These are phyloP conservation scores for Onygena corvina DNA, from an alignment of 2,329 filamentous ascomycete genomes.

Conservation along the genomic window DNA sequence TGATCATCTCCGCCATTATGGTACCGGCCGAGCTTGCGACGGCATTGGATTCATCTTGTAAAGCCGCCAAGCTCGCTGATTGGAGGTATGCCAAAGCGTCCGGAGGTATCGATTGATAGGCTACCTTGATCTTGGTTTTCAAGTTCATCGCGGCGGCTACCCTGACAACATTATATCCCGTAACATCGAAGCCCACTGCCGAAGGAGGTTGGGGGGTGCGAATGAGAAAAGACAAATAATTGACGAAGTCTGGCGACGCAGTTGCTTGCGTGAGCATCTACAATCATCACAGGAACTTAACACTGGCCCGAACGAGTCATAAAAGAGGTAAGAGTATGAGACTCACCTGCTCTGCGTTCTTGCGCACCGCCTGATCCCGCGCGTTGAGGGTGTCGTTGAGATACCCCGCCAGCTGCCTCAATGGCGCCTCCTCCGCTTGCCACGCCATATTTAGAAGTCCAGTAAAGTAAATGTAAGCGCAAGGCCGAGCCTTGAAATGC, in stretches of 20 bases:
- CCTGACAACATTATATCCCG: conserved; percentile 62
- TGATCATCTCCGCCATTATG: conserved; percentile 85
- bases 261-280: conserved; percentile 92
- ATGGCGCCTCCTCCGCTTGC: conserved; percentile 77
- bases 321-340: background rate
- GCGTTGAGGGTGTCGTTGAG: conserved; percentile 86
- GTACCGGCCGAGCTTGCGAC: conserved; percentile 84
- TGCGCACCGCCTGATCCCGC: conserved; percentile 65
- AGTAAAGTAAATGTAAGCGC: background rate
- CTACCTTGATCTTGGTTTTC: conserved; percentile 76
- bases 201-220: conserved; percentile 54
- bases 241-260: conserved; percentile 82
- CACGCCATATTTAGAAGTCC: conserved; percentile 56
- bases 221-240: conserved; percentile 88
- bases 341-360: conserved; percentile 79
- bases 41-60: conserved; percentile 69
- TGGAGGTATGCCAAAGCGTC: conserved; percentile 65
- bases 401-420: conserved; percentile 78
- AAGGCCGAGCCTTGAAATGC: background rate
- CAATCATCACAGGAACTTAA: background rate
- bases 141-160: conserved; percentile 86
- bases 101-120: conserved; percentile 64
- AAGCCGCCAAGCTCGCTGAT: conserved; percentile 60
- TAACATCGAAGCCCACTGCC: conserved; percentile 43
- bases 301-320: background rate